Conservation (phyloP, 768 basidiomycete species). For the Sporobolomyces roseus region DNA sequence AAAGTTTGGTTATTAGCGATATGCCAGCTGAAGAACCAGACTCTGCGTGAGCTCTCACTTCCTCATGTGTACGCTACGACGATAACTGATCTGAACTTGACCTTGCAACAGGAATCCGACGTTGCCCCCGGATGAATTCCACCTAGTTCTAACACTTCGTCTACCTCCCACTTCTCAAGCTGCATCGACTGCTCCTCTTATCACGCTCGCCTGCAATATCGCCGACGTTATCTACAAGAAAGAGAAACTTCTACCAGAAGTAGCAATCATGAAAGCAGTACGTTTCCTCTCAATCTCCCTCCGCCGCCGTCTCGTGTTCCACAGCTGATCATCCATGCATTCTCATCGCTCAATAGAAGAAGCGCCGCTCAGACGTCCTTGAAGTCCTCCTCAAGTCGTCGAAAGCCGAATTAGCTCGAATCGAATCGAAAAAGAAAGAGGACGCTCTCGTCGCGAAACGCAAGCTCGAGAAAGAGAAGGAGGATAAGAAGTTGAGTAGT, state of each 20-base stretch:
- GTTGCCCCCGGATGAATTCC: slow-evolving; percentile 11
- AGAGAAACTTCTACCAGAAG: slow-evolving; percentile 18
- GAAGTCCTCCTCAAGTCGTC: too few relatives aligned
- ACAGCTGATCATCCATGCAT: too few relatives aligned
- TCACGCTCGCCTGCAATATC: slow-evolving; percentile 30
- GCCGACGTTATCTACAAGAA: slow-evolving; percentile 29
- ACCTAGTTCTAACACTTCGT: slow-evolving; percentile 24
- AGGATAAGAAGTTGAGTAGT: too few relatives aligned
- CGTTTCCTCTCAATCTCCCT: background rate
- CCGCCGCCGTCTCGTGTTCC: background rate
- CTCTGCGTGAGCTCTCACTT: too few relatives aligned
- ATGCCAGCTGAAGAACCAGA: slow-evolving; percentile 18
- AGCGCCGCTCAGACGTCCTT: too few relatives aligned
- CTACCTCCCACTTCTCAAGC: slow-evolving; percentile 1
- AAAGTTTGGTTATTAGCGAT: slow-evolving; percentile 29
- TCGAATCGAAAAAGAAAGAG: too few relatives aligned
- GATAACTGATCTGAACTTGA: too few relatives aligned
- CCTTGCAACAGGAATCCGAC: slow-evolving; percentile 10
- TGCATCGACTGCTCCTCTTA: background rate
- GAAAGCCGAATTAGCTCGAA: too few relatives aligned
- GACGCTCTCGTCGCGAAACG: too few relatives aligned
- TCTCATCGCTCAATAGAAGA: too few relatives aligned
- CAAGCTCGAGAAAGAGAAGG: too few relatives aligned
- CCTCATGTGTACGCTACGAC: too few relatives aligned
- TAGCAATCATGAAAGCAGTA: slow-evolving; percentile 16